Evolutionary conservation across 805 yeast species (phyloP).

Genomic region (Ogataea methanolica): DNA sequence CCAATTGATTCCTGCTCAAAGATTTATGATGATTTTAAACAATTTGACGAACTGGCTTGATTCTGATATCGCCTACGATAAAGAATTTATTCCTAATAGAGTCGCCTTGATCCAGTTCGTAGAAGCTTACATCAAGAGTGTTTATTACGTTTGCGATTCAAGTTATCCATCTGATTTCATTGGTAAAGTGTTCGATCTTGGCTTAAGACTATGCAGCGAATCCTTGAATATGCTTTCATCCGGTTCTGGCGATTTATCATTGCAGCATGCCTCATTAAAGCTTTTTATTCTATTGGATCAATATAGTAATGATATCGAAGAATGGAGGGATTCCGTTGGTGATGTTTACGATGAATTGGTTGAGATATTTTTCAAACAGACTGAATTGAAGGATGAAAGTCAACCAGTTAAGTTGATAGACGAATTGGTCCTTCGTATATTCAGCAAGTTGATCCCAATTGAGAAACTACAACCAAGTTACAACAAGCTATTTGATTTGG

Average conservation of each 20-base stretch:
- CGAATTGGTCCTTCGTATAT: constrained; percentile 26
- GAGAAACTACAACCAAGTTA: constrained; percentile 30
- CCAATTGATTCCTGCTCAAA: constrained; percentile 54
- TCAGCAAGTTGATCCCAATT: constrained; percentile 23
- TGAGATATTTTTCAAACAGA: constrained; percentile 31
- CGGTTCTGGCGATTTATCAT: constrained; percentile 27
- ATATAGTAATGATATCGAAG: constrained; percentile 26
- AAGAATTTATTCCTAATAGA: constrained; percentile 47
- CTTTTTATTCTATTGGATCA: constrained; percentile 32
- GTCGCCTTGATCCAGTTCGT: constrained; percentile 45
- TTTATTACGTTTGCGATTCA: constrained; percentile 24
- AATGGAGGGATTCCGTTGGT: constrained; percentile 30
- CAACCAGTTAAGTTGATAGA: constrained; percentile 33
- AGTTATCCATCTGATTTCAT: constrained; percentile 26
- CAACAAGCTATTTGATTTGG: constrained; percentile 32
- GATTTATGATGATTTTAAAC: constrained; percentile 57
- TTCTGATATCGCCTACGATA: constrained; percentile 56
- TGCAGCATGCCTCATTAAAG: constrained; percentile 44
- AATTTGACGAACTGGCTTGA: constrained; percentile 56
- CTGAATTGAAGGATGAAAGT: constrained; percentile 10
- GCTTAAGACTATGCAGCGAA: constrained; percentile 37
- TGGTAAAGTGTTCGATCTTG: constrained; percentile 32
- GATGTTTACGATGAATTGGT: constrained; percentile 40
- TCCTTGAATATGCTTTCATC: constrained; percentile 36
- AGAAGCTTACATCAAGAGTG: constrained; percentile 26